Evolutionary conservation across 2,329 filamentous ascomycete species (phyloP), one percentile per base, ranked within the genome.

Genomic region (Keithomyces neogunnii): DNA sequence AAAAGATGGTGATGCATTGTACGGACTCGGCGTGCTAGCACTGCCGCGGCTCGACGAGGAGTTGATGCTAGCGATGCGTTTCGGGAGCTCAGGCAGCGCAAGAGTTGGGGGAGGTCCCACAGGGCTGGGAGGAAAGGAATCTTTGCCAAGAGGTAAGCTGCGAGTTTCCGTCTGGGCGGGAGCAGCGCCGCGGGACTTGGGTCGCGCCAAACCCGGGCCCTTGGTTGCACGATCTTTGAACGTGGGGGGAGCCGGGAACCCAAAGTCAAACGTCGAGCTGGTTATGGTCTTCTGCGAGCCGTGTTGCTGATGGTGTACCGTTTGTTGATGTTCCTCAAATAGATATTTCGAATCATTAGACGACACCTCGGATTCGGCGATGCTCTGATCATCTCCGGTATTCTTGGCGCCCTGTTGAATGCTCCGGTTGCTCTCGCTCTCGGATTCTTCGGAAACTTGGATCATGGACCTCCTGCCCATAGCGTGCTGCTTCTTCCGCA

Each of bases 401-500:
- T 52, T 57, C 45, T 57, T 56, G 4, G 28, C 10, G 8, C 19
- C 7, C 32, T 51, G 6, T 48, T 52, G 33, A 9, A 5, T 11
- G 26, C 33, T 52, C 31, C 49, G 29, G 8, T 39, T 19, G 5
- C 30, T 30, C 0, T 51, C 45, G 10, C 28, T 38, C 6, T 53
- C 53, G 7, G 36, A 36, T 13, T 43, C 65, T 33, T 70, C 71
- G 32, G 73, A 71, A 11, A 70, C 66, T 53, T 75, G 71, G 28
- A 70, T 65, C 10, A 72, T 63, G 19, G 73, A 66, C 3, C 69
- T 71, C 54, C 78, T 72, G 2, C 76, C 73, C 73, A 80, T 78
- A n/a, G 69, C 67, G 3, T 77, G 73, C n/a, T 77, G 70, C 66
- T 80, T 80, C 57, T 76, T 72, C 7, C 79, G 72, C 42, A 82